Base-by-base conservation (phyloP, 2,329 filamentous ascomycete genomes). In the Zymoseptoria brevis region DNA sequence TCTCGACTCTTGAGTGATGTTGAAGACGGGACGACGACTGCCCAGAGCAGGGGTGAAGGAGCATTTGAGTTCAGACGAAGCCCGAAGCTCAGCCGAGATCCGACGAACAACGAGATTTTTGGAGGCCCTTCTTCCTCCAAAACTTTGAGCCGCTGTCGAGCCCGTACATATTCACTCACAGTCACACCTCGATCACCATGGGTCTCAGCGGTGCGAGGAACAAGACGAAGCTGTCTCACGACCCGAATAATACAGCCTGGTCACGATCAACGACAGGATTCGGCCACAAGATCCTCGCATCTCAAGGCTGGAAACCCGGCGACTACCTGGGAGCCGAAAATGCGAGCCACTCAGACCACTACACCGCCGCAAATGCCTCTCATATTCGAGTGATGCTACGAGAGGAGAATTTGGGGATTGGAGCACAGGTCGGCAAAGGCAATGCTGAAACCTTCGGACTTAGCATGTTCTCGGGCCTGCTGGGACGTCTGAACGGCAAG, bases 211-310 rank as follows among this genome's bases (percentile, higher is more conserved):
- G 77, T 53, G 82, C 56, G 45, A 63, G 61, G 55, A 63, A 59
- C n/a, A 48, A 77, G 67, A 80, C 80, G 53, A 96, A 93, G 77
- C 86, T 97, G 71, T 88, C 87, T 66, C 82, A 88, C 72, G 94
- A 99, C 75, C 94, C 94, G 7, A 96, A 97, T 77, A 99, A 97
- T 75, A 96, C 90, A 53, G 85, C 84, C 81, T 99, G 94, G 94
- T 86, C 87, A 58, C 86, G 87, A 69, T 87, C 92, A 72, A 89
- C 87, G 64, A 83, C 82, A 58, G 87, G 85, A 57, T 97, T 94
- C 73, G 94, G 94, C 67, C 92, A 96, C 74, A 89, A 86, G 71
- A 93, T 97, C 66, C 85, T 99, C 70, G 84, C 87, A 54, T 81
- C 87, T 16, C 91, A 96, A 70, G 94, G 94, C 64, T 99, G 94